A percentile compares a stretch with the other conserved stretches of the same genome.
Evolutionary conservation across 148 eudicot genomes (phyloP).

Genomic region (Euryodendron excelsum): DNA sequence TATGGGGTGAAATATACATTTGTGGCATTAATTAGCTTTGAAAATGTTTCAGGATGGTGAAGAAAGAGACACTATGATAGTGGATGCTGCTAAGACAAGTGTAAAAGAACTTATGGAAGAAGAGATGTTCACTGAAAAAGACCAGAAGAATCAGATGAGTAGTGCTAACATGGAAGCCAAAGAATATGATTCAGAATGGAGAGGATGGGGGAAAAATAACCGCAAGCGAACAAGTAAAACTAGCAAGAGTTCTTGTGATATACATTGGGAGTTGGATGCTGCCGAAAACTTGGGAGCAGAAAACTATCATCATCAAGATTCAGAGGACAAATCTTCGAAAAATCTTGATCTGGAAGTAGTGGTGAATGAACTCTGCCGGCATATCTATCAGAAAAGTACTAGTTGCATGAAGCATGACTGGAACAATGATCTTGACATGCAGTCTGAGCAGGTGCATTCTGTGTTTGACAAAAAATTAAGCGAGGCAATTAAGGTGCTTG

Average conservation of each 20-base stretch:
- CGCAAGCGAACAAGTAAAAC: conserved; percentile 29
- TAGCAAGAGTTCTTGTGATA: conserved; percentile 46
- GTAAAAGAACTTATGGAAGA: conserved; percentile 92
- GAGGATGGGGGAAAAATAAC: conserved; percentile 31
- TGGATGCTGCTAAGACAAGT: conserved; percentile 51
- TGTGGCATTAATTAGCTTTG: conserved; percentile 10
- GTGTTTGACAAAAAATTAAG: conserved; percentile 45
- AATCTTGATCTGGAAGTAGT: conserved; percentile 46
- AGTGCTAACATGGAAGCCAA: conserved; percentile 27
- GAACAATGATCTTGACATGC: conserved; percentile 26
- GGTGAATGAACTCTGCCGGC: conserved; percentile 51
- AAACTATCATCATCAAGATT: conserved; percentile 23
- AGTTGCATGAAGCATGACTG: conserved; percentile 23
- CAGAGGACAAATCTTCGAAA: conserved; percentile 38
- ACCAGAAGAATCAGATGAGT: conserved; percentile 25
- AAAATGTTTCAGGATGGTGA: conserved; percentile 49
- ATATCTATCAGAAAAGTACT: conserved; percentile 36
- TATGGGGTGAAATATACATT: background rate
- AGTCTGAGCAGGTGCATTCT: conserved; percentile 8
- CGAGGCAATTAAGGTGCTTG: conserved; percentile 69
- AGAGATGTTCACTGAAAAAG: conserved; percentile 69
- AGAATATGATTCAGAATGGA: conserved; percentile 19
- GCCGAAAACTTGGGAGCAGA: conserved; percentile 28
- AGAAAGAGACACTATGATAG: conserved; percentile 30
- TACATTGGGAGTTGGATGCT: conserved; percentile 35